Evolutionary conservation across 139 green algal genomes (phyloP).

Genomic region (Coccomyxa sp.): DNA sequence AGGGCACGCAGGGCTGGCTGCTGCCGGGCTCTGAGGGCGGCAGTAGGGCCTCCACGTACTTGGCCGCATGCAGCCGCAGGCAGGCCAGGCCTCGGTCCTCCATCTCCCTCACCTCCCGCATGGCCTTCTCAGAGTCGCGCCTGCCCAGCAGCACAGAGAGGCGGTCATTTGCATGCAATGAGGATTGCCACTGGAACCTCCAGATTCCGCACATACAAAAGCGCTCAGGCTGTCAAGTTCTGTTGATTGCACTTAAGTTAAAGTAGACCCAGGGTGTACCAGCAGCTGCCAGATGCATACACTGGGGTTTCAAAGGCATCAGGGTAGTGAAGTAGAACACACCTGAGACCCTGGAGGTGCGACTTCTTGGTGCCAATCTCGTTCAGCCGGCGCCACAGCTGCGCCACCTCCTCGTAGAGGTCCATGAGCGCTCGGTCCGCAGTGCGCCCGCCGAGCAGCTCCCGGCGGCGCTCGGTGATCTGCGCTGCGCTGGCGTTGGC

Average conservation of each 20-base stretch:
- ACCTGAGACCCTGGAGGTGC: background rate
- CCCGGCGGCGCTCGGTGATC: constrained; percentile 34
- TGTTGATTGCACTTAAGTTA: background rate
- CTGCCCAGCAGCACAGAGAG: background rate
- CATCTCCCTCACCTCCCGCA: background rate
- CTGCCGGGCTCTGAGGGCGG: background rate
- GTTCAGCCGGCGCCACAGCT: constrained; percentile 53
- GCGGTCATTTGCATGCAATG: background rate
- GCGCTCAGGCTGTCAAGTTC: background rate
- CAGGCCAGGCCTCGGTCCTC: background rate
- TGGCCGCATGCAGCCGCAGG: background rate
- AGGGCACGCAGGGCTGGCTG: background rate
- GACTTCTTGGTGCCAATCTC: background rate
- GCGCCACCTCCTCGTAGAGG: constrained; percentile 56
- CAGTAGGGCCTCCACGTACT: constrained; percentile 3
- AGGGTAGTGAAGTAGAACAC: background rate
- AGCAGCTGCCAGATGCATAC: too few relatives aligned
- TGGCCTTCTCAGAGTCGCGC: background rate
- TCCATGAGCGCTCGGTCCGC: constrained; percentile 46
- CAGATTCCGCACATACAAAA: too few relatives aligned
- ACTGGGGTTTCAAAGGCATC: too few relatives aligned
- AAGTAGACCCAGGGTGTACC: too few relatives aligned
- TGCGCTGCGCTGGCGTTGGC: constrained; percentile 41
- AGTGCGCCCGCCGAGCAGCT: constrained; percentile 32
- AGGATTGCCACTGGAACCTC: too few relatives aligned